Conservation (phyloP, 768 basidiomycete species). For the Austroboletus festivus region DNA sequence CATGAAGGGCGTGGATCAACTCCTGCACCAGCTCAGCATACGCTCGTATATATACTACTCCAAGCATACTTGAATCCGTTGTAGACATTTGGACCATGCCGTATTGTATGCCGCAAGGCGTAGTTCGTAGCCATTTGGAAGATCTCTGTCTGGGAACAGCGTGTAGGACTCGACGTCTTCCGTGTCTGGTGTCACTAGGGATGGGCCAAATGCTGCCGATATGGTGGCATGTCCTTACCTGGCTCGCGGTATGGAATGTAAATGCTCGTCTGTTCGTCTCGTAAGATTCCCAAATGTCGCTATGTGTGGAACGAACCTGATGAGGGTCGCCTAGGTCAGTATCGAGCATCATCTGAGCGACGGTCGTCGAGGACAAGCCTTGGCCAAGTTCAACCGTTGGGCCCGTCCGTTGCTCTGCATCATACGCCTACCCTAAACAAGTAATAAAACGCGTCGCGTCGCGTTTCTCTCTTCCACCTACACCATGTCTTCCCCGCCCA, state of each 20-base stretch:
- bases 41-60: background rate
- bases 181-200: conserved; percentile 9
- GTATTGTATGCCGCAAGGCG: conserved; percentile 52
- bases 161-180: conserved; percentile 20
- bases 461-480: conserved; percentile 31
- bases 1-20: conserved; percentile 47
- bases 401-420: background rate
- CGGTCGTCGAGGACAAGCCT: background rate
- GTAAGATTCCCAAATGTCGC: conserved; percentile 5
- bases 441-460: conserved; percentile 53
- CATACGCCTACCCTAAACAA: conserved; percentile 45
- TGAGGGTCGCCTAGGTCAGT: conserved; percentile 21
- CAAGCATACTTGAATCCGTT: conserved; percentile 50
- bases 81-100: conserved; percentile 60
- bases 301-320: conserved; percentile 20
- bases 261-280: conserved; percentile 21
- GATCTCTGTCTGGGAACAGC: conserved; percentile 30
- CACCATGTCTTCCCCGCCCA: conserved; percentile 62
- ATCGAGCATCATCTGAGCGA: conserved; percentile 13
- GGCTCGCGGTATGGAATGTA: conserved; percentile 27
- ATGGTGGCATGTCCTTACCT: conserved; percentile 15
- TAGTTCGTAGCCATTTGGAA: conserved; percentile 33
- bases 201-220: background rate
- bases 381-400: background rate
- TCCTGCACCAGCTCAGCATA: conserved; percentile 30